Percentiles rank a stretch among this genome's conserved stretches.
phyloP scores from a whole-genome alignment of 176 grass and related monocot genomes.

The Cocos nucifera region DNA sequence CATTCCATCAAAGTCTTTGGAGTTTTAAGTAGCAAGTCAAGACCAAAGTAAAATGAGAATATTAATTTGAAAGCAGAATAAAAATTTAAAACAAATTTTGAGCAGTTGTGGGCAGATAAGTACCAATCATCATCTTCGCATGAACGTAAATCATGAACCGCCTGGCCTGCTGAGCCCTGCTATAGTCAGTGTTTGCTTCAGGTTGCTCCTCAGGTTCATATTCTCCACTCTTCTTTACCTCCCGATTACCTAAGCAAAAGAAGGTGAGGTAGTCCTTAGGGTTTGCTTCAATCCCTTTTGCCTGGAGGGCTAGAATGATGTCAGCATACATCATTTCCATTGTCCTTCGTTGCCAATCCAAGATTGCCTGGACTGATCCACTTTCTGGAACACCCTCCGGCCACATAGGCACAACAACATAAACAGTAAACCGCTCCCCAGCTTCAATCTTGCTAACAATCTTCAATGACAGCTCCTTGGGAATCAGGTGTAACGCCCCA shows the following conservation, averaged over 20 bases:
- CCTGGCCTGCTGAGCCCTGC: conserved; percentile 53
- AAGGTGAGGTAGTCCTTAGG: conserved; percentile 80
- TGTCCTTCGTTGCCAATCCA: conserved; percentile 92
- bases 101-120: neutral
- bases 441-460: conserved; percentile 94
- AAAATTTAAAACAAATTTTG: neutral
- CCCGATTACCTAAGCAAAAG: conserved; percentile 86
- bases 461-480: conserved; percentile 68
- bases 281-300: conserved; percentile 38
- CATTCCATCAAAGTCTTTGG: no score
- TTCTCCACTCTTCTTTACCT: conserved; percentile 56
- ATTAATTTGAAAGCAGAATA: no score
- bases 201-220: conserved; percentile 61
- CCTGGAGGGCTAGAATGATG: conserved; percentile 51
- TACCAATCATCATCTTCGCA: conserved; percentile 98
- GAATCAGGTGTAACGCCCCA: conserved; percentile 65
- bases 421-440: conserved; percentile 57
- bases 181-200: conserved; percentile 43
- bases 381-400: conserved; percentile 72
- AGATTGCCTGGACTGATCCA: conserved; percentile 59
- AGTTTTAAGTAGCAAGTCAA: no score
- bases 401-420: conserved; percentile 93
- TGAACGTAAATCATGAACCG: conserved; percentile 99
- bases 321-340: conserved; percentile 99
- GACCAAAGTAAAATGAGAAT: no score